Conservation (phyloP, 306 rosid species). For the Trifolium subterraneum region DNA sequence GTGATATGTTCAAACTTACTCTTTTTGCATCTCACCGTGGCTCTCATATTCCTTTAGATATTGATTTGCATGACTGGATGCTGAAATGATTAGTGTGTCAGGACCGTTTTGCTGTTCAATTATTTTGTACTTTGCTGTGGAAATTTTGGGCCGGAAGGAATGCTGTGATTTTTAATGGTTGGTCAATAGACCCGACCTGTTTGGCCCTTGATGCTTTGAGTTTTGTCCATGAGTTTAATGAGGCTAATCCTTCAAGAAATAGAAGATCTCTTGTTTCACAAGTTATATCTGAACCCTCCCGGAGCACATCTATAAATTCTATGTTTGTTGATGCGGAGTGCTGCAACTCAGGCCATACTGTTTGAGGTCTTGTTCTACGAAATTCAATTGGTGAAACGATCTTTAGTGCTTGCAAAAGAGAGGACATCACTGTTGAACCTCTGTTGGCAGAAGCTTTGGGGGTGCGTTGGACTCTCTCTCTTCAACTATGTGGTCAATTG, state of each 20-base stretch:
- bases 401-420: neutral
- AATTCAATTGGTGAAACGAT: neutral
- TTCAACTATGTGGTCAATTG: neutral
- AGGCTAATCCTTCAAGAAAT: neutral
- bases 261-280: neutral
- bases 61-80: no score
- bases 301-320: neutral
- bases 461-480: neutral
- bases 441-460: neutral
- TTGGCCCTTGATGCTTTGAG: neutral
- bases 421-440: neutral
- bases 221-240: neutral
- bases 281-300: accelerated
- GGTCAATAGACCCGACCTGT: neutral
- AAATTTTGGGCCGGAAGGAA: neutral
- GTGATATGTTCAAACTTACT: no score
- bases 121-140: no score
- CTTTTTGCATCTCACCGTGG: no score
- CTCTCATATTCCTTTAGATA: no score
- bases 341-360: neutral
- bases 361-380: neutral
- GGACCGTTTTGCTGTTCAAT: no score
- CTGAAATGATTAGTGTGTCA: no score
- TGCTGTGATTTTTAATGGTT: neutral
- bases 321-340: neutral